Conservation (phyloP, 805 yeast species). For the Candida rishiriensis region DNA sequence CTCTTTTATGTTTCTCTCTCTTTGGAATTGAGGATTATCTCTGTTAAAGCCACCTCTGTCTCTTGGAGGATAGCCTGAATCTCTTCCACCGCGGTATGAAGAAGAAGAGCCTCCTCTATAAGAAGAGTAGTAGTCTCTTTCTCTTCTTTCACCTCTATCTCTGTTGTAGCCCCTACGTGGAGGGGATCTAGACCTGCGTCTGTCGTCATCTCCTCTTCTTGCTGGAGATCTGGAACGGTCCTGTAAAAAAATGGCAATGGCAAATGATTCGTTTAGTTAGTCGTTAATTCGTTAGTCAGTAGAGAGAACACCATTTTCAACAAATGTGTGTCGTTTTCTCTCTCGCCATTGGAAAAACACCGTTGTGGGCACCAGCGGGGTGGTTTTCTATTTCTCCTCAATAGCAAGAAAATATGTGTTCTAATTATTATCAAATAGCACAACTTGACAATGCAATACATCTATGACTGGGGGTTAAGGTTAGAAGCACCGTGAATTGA, state of each 20-base stretch:
- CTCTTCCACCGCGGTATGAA: conserved; percentile 25
- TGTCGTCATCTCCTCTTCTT: conserved; percentile 24
- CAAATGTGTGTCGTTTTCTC: too few species aligned
- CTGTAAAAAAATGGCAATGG: conserved; percentile 12
- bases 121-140: conserved; percentile 13
- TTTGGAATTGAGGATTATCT: conserved; percentile 14
- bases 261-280: too few species aligned
- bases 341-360: too few species aligned
- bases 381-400: too few species aligned
- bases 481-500: too few species aligned
- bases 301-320: too few species aligned
- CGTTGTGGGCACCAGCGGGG: too few species aligned
- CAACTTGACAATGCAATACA: too few species aligned
- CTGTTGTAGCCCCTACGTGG: conserved; percentile 23
- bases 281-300: too few species aligned
- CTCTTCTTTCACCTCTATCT: conserved; percentile 27
- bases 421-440: too few species aligned
- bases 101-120: conserved; percentile 31
- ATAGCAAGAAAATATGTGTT: too few species aligned
- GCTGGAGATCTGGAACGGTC: conserved; percentile 33
- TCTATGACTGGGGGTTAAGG: too few species aligned
- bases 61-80: conserved; percentile 14
- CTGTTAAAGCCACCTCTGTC: conserved; percentile 22
- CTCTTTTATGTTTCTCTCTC: conserved; percentile 27
- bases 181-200: conserved; percentile 30